Base-by-base conservation (phyloP, 2,329 filamentous ascomycete species). In the Lasiodiplodia sp. region DNA sequence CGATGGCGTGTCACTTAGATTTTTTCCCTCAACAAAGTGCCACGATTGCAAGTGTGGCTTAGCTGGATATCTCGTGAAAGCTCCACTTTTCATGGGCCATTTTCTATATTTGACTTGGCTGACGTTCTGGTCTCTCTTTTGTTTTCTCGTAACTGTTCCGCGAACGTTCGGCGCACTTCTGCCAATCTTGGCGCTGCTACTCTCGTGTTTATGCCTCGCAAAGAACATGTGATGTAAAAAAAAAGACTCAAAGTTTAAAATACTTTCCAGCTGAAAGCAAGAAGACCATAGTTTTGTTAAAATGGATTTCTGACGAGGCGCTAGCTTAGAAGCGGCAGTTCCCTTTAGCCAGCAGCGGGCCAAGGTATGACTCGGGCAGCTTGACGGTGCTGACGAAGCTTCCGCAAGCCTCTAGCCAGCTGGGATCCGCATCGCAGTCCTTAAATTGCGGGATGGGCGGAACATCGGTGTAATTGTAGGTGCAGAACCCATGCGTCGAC, bases 401-500 rank as follows among this genome's bases (percentile, higher is more conserved):
- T 3, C 56, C 28, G 37, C 56, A 60, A n/a, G 53, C 21, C 14
- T 56, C 53, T 7, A 56, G 28, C 53, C 53, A 56, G 18, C 53
- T 56, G 10, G 25, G n/a, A 16, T 60, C 56, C 8, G 37, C n/a
- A 3, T 60, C 56, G 23, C 56, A 60, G 31, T 60, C 56, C 34
- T n/a, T n/a, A 34, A 60, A 60, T 34, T 60, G 34, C 11, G 56
- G 37, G 11, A 14, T 60, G n/a, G 34, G n/a, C 31, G 31, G 31
- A 34, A 34, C 31, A 18, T 21, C 25, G 23, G 14, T 38, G 37
- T 60, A 60, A 34, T 60, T 60, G 56, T 60, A 60, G 11, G 56
- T 60, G 37, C 56, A 60, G 56, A 60, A 60, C 5, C 56, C 56
- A n/a, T 44, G 37, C n/a, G 56, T 60, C 6, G 56, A 60, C 56